Base-by-base conservation (phyloP, 1,139 yeast species). In the Protomyces lactucae-debilis region DNA sequence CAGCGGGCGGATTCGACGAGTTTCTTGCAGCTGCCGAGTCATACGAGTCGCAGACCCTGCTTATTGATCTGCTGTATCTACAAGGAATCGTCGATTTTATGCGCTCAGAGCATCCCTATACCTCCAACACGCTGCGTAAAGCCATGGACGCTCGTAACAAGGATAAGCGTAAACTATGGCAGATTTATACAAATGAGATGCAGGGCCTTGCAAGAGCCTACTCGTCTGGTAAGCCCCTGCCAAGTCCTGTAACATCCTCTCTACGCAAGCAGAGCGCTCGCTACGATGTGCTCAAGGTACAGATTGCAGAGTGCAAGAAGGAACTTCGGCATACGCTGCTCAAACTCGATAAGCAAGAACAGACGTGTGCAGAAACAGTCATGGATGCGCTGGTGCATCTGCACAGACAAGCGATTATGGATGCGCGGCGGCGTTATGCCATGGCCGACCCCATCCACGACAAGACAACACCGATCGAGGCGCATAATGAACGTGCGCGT, bases 371-470 rank as follows among this genome's bases (percentile, higher is more conserved):
- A 32, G 63, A 59, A 25, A 40, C 63, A 21, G 36, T 59, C 45
- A 23, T 59, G 28, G 43, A 55, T 14, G 63, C 63, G 32, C 16
- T 53, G 43, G 16, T 43, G 35, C 63, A 59, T 40, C 57, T 59
- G 3, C 46, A 52, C 21, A 12, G 52, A 10, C 63, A 59, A 35
- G 52, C 52, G 9, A 52, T 52, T 14, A 43, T 16, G 57, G 63
- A 59, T 51, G 36, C 54, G 21, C 57, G 54, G 14, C 43, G 43
- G 37, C 63, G 63, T 16, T 59, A 52, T 40, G 23, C 40, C 45
- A 52, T 59, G 56, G 52, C 57, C 2, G 63, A 59, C 25, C 63
- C 63, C 10, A 59, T 59, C 52, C 53, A 59, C 45, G 63, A 59
- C 57, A 59, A 59, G 57, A 40, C 52, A 23, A 59, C 63, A 3